Base-by-base conservation (phyloP, 1,139 yeast genomes). In the Blastobotrys elegans region DNA sequence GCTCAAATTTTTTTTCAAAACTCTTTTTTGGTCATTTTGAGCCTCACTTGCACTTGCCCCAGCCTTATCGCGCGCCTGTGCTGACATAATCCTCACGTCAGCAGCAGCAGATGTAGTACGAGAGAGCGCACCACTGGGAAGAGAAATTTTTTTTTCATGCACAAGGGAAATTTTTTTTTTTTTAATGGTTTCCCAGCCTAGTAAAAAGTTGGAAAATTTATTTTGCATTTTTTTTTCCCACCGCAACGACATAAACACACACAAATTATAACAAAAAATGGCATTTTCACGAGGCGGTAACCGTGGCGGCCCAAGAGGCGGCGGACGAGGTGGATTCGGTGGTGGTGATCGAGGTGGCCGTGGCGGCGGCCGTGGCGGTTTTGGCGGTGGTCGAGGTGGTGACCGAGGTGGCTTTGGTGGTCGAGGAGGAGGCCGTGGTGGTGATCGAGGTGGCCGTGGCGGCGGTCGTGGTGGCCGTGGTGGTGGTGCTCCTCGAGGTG, bases 381-480 rank as follows among this genome's bases (percentile, higher is more conserved):
- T 55, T 49, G 26, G 45, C 47, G 32, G 54, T 53, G 51, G 57
- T 53, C 47, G 53, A 48, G 37, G 55, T 26, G 59, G 60, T 37
- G 59, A 54, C 31, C 47, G 59, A 17, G 31, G 52, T 33, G 27
- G 59, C 13, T 46, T 44, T 30, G 44, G 55, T 49, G 26, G 45
- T 47, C 35, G 54, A 53, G 51, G 57, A 52, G 47, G 53, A 48
- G 37, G 59, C 18, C 56, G 62, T 16, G 60, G 63, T 3, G 60
- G 66, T 50, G 76, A 76, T 47, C 67, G 82, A 54, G 88, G 90
- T 50, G 89, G 88, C 5, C 68, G 83, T 56, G 94, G 92, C 52
- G 97, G 97, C 69, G 87, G 95, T 64, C 85, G 87, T 73, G 97
- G 90, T 60, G 95, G 92, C 46, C 73, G 74, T 80, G 96, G 92